These are phyloP conservation scores for Rhododendron ovatum DNA, from an alignment of 148 eudicot species.

Conservation along the genomic window DNA sequence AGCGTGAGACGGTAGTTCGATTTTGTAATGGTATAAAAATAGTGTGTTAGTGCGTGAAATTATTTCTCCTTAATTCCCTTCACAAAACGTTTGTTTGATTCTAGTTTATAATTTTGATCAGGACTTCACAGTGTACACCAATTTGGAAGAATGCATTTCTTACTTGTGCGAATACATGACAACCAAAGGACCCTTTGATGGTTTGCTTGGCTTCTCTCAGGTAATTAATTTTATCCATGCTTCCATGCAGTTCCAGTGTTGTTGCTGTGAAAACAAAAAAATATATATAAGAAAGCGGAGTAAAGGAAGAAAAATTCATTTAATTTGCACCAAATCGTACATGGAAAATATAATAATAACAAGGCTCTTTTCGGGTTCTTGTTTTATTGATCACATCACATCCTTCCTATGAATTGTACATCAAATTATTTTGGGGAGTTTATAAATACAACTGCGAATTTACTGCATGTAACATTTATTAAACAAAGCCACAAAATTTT, in stretches of 20 bases:
- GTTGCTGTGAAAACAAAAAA: background rate
- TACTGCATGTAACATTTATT: too few relatives aligned
- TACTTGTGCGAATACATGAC: constrained; percentile 67
- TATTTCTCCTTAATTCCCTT: background rate
- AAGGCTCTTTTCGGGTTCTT: background rate
- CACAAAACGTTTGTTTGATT: background rate
- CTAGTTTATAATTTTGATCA: constrained; percentile 2
- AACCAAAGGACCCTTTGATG: constrained; percentile 65
- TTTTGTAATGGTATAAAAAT: too few relatives aligned
- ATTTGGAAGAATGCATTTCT: constrained; percentile 70
- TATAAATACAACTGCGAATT: too few relatives aligned
- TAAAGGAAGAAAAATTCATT: too few relatives aligned
- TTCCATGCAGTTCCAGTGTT: background rate
- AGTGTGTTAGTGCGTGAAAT: background rate
- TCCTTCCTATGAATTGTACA: too few relatives aligned
- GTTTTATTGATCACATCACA: background rate
- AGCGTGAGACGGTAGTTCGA: too few relatives aligned
- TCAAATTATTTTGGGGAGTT: too few relatives aligned
- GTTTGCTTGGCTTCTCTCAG: constrained; percentile 89
- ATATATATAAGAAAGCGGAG: background rate
- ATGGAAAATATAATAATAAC: background rate
- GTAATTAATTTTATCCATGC: constrained; percentile 13
- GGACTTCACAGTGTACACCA: constrained; percentile 66
- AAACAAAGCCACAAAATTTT: too few relatives aligned
- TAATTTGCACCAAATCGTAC: background rate